These are phyloP conservation scores for Epichloe scottii DNA, from an alignment of 2,329 filamentous ascomycete genomes.

Conservation along the genomic window DNA sequence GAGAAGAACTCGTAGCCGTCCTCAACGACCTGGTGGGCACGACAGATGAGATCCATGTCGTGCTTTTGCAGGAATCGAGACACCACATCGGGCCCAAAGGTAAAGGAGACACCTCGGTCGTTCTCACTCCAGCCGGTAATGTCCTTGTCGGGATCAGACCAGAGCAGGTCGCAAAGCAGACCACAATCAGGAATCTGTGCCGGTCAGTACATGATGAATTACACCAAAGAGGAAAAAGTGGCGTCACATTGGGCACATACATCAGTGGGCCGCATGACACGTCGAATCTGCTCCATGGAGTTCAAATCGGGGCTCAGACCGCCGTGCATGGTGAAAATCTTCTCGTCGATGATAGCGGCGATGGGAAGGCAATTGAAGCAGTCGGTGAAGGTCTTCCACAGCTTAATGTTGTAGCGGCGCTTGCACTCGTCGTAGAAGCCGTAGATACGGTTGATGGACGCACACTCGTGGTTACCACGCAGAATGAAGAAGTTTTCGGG, in stretches of 20 bases:
- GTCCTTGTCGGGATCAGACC: conserved; percentile 98
- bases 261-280: conserved; percentile 97
- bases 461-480: conserved; percentile 97
- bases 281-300: conserved; percentile 99
- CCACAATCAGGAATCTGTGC: conserved; percentile 90
- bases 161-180: conserved; percentile 90
- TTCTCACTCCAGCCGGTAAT: conserved; percentile 99
- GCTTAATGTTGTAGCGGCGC: conserved; percentile 96
- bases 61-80: conserved; percentile 97
- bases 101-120: conserved; percentile 96
- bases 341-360: conserved; percentile 97
- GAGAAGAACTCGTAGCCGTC: conserved; percentile 99
- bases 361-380: conserved; percentile 99
- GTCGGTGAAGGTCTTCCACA: conserved; percentile 99
- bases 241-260: conserved; percentile 45
- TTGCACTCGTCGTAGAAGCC: conserved; percentile 99
- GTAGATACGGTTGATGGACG: conserved; percentile 97
- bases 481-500: conserved; percentile 99
- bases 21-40: conserved; percentile 96
- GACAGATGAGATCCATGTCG: conserved; percentile 98
- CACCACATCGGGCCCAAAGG: conserved; percentile 93
- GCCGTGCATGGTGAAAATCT: conserved; percentile 99
- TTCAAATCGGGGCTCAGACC: conserved; percentile 94
- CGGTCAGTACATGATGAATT: conserved; percentile 10
- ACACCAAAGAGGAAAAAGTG: conserved; percentile 9